Evolutionary conservation across 208 protist genomes (phyloP).

Genomic region (Trypanosoma avium): DNA sequence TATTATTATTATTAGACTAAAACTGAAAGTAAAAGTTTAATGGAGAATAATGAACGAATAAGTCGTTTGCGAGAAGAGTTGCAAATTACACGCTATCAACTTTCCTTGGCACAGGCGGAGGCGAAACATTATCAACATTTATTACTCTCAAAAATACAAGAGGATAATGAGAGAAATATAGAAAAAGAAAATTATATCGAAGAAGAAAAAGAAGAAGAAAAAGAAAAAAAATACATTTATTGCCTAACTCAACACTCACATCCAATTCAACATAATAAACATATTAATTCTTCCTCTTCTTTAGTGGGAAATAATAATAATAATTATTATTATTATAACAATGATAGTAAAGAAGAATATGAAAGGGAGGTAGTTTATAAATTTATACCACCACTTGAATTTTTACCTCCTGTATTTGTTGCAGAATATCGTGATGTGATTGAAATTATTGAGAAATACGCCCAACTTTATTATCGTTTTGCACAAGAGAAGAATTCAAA

Average conservation of each 20-base stretch:
- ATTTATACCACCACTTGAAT: conserved; percentile 18
- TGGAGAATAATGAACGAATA: background rate
- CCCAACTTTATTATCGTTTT: conserved; percentile 13
- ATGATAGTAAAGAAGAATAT: background rate
- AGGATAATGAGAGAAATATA: too few species aligned
- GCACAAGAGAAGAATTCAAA: background rate
- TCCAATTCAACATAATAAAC: too few species aligned
- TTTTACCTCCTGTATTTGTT: conserved; percentile 17
- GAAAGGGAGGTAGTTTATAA: conserved; percentile 2
- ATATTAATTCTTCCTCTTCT: too few species aligned
- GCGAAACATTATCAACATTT: conserved; percentile 4
- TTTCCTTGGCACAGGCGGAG: background rate
- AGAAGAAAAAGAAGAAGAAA: conserved; percentile 12
- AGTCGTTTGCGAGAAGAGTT: background rate
- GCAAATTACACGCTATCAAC: background rate
- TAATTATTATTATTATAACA: conserved; percentile 10
- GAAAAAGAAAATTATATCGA: too few species aligned
- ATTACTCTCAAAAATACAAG: too few species aligned
- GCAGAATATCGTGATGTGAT: conserved; percentile 16
- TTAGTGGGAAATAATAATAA: conserved; percentile 10
- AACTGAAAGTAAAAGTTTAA: background rate
- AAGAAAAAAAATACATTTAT: conserved; percentile 1
- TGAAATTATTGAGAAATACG: conserved; percentile 18
- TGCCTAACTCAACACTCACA: too few species aligned
- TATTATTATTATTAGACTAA: conserved; percentile 11